Evolutionary conservation across 768 basidiomycete species (phyloP), one percentile per base, ranked within the genome.

Genomic region (Xerocomus spinulosus): DNA sequence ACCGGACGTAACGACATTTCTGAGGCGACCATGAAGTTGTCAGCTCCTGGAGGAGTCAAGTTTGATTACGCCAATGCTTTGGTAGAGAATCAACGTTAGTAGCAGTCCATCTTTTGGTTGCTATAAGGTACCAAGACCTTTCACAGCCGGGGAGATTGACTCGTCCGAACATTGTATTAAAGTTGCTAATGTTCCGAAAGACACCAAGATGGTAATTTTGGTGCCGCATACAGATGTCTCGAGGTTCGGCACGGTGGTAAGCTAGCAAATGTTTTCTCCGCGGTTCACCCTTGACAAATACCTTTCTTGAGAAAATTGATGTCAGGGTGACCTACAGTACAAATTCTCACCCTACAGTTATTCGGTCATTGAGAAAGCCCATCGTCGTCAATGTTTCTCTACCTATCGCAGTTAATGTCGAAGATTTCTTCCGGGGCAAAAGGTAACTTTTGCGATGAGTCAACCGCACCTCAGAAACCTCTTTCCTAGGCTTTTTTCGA

Each of bases 391-490:
- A 77, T 13, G 82, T 85, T 7, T 76, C 85, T 0, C 73, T 97
- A 4, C 94, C 95, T 0, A 73, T 99, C 36, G 81, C 87, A 3
- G 88, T 97, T 49, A 96, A 94, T 49, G 95, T 98, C 0, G 89
- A 97, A 67, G 96, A 99, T 63, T 94, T 92, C 67, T 97, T 98
- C 73, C 82, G 95, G 18, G 85, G 86, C 23, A 73, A 80, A 47
- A 83, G 82, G 95, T 92, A 30, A 6, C 12, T 26, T 46, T 33
- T 28, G n/a, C n/a, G n/a, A n/a, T n/a, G n/a, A n/a, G n/a, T n/a
- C n/a, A n/a, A n/a, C 3, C 25, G 35, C 34, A 38, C n/a, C 30
- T 17, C 29, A 40, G 29, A 41, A 25, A 52, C 37, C 14, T 18
- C 34, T 34, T 57, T 48, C 50, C 17, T 51, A 97, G 95, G 53